phyloP scores from a whole-genome alignment of 2,329 filamentous ascomycete species.

The Ophiocordyceps australis region DNA sequence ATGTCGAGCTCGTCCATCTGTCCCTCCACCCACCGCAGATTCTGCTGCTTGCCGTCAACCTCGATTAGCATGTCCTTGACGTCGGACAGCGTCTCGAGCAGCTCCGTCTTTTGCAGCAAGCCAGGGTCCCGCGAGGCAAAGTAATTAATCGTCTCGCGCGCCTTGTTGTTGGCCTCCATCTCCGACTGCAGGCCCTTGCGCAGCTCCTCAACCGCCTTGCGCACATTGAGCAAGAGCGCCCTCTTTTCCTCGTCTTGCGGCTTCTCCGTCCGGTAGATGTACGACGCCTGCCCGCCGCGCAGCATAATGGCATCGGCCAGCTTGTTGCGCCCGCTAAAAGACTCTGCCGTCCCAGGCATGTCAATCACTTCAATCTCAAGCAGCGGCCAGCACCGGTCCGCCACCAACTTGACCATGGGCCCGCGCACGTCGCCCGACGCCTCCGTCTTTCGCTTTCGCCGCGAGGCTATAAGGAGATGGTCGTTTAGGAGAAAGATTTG shows the following conservation, averaged over 20 bases:
- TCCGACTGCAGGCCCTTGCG: slow-evolving; percentile 74
- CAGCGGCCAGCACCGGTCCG: slow-evolving; percentile 86
- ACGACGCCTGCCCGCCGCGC: slow-evolving; percentile 70
- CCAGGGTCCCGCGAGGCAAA: slow-evolving; percentile 64
- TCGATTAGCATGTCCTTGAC: slow-evolving; percentile 85
- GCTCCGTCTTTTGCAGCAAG: slow-evolving; percentile 59
- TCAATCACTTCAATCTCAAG: slow-evolving; percentile 88
- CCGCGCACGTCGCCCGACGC: slow-evolving; percentile 32
- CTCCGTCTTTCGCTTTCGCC: slow-evolving; percentile 82
- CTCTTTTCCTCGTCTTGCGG: slow-evolving; percentile 62
- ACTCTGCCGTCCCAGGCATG: slow-evolving; percentile 50
- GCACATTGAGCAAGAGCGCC: slow-evolving; percentile 68
- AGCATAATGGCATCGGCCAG: slow-evolving; percentile 81
- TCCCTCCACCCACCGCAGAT: slow-evolving; percentile 84
- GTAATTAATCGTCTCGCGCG: slow-evolving; percentile 72
- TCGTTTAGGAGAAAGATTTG: slow-evolving; percentile 90
- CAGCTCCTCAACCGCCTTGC: slow-evolving; percentile 83
- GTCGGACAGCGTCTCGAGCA: slow-evolving; percentile 61
- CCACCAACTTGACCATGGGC: slow-evolving; percentile 60
- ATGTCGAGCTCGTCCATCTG: slow-evolving; percentile 96
- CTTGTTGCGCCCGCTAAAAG: slow-evolving; percentile 35
- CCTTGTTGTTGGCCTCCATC: slow-evolving; percentile 70
- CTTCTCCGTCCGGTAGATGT: slow-evolving; percentile 85
- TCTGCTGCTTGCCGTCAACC: slow-evolving; percentile 91
- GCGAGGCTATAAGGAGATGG: slow-evolving; percentile 75